Percentiles rank a stretch among this genome's conserved stretches.
Evolutionary conservation across 345 rosid species (phyloP).

Genomic region (Sonneratia caseolaris): DNA sequence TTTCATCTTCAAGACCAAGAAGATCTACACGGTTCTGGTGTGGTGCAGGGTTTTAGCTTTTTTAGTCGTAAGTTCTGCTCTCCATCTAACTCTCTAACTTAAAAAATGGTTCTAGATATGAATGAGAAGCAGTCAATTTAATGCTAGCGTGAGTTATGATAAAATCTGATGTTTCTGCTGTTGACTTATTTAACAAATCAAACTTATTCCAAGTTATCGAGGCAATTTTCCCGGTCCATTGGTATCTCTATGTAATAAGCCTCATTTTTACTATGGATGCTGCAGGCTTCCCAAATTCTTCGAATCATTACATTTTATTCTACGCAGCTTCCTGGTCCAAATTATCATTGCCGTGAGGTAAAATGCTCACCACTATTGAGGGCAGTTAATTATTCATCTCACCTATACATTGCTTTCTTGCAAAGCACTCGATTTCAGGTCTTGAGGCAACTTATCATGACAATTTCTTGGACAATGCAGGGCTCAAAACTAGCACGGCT

Average conservation of each 20-base stretch:
- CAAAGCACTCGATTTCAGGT: background rate
- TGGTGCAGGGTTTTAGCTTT: constrained; percentile 99
- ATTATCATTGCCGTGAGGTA: constrained; percentile 97
- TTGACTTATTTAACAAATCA: background rate
- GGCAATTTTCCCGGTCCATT: background rate
- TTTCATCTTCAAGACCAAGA: constrained; percentile 85
- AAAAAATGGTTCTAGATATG: background rate
- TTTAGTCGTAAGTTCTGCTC: constrained; percentile 68
- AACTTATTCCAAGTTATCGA: background rate
- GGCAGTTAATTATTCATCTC: background rate
- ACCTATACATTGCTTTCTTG: background rate
- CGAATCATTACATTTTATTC: constrained; percentile 87
- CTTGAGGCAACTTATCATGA: background rate
- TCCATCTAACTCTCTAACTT: background rate
- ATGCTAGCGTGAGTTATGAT: background rate
- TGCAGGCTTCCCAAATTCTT: constrained; percentile 80
- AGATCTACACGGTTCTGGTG: constrained; percentile 83
- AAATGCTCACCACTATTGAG: background rate
- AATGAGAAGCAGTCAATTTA: background rate
- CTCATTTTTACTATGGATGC: constrained; percentile 6
- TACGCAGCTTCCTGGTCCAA: constrained; percentile 98
- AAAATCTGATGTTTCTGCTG: background rate
- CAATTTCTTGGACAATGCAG: constrained; percentile 27
- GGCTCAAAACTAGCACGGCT: constrained; percentile 77
- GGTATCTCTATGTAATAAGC: background rate